These are phyloP conservation scores for Tricholoma saponaceum DNA, from an alignment of 768 basidiomycete species.

Conservation along the genomic window DNA sequence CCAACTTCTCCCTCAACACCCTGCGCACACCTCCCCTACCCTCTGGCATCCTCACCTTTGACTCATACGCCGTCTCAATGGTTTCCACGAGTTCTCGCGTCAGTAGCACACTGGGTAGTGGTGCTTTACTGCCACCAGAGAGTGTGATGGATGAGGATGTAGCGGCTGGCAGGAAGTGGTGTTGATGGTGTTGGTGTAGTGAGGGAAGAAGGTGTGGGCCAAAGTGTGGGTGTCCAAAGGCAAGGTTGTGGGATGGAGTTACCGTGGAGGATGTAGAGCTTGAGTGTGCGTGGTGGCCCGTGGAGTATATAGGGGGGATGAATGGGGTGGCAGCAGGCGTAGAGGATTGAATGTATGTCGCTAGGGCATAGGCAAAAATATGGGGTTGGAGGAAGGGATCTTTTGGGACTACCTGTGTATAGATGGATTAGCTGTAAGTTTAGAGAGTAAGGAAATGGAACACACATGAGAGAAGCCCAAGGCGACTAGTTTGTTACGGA, in stretches of 20 bases:
- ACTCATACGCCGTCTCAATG: constrained; percentile 47
- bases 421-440: constrained; percentile 2
- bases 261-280: constrained; percentile 6
- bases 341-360: constrained; percentile 28
- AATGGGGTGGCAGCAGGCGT: constrained; percentile 6
- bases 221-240: neutral
- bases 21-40: constrained; percentile 55
- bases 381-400: constrained; percentile 77
- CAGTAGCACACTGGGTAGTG: constrained; percentile 25
- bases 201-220: constrained; percentile 6
- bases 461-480: constrained; percentile 43
- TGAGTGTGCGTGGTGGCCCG: constrained; percentile 2
- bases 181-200: constrained; percentile 5
- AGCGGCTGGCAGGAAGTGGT: constrained; percentile 2
- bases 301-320: constrained; percentile 13
- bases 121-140: constrained; percentile 8
- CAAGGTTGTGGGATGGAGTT: constrained; percentile 8
- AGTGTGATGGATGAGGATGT: constrained; percentile 5
- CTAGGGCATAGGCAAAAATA: constrained; percentile 49
- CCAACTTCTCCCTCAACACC: constrained; percentile 57
- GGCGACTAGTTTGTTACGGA: constrained; percentile 66
- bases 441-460: neutral
- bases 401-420: constrained; percentile 45
- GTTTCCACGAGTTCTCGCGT: constrained; percentile 42
- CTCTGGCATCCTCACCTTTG: constrained; percentile 41